Evolutionary conservation across 2,329 filamentous ascomycete species (phyloP), one percentile per base, ranked within the genome.

Genomic region (Whalleya microplaca): DNA sequence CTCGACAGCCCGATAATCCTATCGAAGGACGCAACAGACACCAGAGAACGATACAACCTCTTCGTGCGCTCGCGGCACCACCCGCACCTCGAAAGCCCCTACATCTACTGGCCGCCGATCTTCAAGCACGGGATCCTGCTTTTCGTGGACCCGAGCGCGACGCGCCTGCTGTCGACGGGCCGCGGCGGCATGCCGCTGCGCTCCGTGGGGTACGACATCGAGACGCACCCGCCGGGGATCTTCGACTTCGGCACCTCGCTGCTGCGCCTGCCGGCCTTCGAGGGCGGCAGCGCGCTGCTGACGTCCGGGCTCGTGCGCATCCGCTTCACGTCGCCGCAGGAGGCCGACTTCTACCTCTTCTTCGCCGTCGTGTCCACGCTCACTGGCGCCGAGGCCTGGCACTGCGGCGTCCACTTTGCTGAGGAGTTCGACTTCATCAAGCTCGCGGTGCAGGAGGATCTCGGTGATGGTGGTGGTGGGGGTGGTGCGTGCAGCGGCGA

Each of bases 281-380:
- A 57, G 4, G 55, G 56, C 14, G 43, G 52, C 4, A 52, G 43
- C 19, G 20, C 47, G 6, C 27, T 61, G n/a, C 8, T 59, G 16
- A 56, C 53, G 6, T 58, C 59, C 2, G 53, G 43, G 3, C 27
- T 61, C 9, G n/a, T 61, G 20, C 53, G 56, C 1, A 56, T 61
- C 8, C 23, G 43, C 18, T 59, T 59, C 32, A 59, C 52, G 23
- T 56, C 53, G n/a, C 53, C 53, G 6, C 58, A 55, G 23, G 53
- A 48, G 7, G 32, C 41, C 3, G 23, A 56, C 14, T 20, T 59
- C 19, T 59, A 59, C 42, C 40, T 58, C 5, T 54, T 61, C 45
- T 56, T 61, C 47, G 53, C 56, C 8, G 56, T 59, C 32, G 48
- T 55, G 14, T 32, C 21, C 14, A 58, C 52, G 2, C 23, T 56